Evolutionary conservation across 169 alveolate genomes (phyloP).

Genomic region (Cryptosporidium ryanae): DNA sequence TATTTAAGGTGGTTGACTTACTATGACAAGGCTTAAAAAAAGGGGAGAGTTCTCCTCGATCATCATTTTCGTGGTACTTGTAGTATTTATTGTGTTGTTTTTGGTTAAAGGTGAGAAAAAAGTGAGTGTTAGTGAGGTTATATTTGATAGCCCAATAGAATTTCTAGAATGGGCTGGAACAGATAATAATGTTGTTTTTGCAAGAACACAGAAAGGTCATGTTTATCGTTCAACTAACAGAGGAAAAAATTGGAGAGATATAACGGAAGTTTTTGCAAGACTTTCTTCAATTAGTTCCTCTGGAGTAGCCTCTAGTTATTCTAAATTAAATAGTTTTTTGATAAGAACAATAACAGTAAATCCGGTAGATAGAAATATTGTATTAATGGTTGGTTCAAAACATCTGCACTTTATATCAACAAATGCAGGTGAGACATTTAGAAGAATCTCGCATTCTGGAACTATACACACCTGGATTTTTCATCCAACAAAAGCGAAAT

Average conservation of each 20-base stretch:
- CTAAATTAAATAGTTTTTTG: constrained; percentile 17
- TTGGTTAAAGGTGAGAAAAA: constrained; percentile 77
- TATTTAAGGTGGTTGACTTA: no score
- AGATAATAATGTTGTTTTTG: constrained; percentile 84
- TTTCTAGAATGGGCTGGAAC: constrained; percentile 88
- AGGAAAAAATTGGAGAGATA: constrained; percentile 88
- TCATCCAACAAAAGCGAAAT: constrained; percentile 85
- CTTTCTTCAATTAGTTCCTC: constrained; percentile 2
- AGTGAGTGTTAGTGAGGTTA: constrained; percentile 88
- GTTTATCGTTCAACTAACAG: constrained; percentile 85
- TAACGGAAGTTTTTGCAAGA: constrained; percentile 77
- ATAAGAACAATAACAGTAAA: constrained; percentile 78
- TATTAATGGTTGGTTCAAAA: constrained; percentile 83
- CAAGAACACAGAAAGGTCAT: constrained; percentile 86
- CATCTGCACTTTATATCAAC: constrained; percentile 80
- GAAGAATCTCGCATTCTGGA: constrained; percentile 81
- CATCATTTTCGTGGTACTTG: no score
- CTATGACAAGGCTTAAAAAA: no score
- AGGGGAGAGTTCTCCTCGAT: no score
- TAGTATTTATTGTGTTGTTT: no score
- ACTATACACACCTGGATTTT: constrained; percentile 85
- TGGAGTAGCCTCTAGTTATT: neutral
- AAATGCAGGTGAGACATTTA: constrained; percentile 83
- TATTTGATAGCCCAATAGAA: constrained; percentile 87
- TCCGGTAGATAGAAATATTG: constrained; percentile 83